Evolutionary conservation across 305 asterid genomes (phyloP).

Genomic region (Rubia balearica): DNA sequence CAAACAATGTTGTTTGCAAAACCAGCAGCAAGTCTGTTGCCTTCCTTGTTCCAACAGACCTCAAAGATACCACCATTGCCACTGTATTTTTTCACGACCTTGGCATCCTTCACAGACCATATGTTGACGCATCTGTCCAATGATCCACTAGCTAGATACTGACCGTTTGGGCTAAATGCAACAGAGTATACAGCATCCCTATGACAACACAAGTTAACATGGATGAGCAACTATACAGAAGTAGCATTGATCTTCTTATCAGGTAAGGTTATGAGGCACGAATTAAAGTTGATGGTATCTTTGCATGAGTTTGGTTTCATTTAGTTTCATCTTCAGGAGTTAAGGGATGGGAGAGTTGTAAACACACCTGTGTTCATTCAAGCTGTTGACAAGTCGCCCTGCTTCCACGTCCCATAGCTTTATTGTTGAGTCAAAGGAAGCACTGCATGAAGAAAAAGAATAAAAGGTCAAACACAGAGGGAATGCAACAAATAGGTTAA

Average conservation of each 20-base stretch:
- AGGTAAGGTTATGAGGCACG: background rate
- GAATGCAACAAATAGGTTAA: background rate
- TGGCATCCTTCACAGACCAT: conserved; percentile 95
- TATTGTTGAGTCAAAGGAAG: conserved; percentile 94
- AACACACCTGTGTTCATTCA: conserved; percentile 76
- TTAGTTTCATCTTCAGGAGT: background rate
- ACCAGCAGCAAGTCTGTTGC: conserved; percentile 83
- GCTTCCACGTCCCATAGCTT: conserved; percentile 80
- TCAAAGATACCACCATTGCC: conserved; percentile 91
- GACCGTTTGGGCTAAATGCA: conserved; percentile 87
- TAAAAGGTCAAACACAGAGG: background rate
- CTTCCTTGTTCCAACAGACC: conserved; percentile 97
- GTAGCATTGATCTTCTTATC: background rate
- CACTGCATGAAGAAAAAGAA: conserved; percentile 39
- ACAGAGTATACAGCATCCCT: conserved; percentile 93
- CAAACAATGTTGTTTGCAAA: conserved; percentile 81
- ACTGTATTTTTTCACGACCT: conserved; percentile 62
- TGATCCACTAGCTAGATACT: conserved; percentile 91
- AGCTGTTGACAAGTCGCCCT: conserved; percentile 63
- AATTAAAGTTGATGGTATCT: background rate
- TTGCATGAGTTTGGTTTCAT: background rate
- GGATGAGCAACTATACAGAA: background rate
- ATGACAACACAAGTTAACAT: conserved; percentile 8
- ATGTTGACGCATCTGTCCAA: conserved; percentile 80
- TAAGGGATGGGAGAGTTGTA: no score